Conservation (phyloP, 768 basidiomycete genomes). For the Stropharia rugosoannulata region DNA sequence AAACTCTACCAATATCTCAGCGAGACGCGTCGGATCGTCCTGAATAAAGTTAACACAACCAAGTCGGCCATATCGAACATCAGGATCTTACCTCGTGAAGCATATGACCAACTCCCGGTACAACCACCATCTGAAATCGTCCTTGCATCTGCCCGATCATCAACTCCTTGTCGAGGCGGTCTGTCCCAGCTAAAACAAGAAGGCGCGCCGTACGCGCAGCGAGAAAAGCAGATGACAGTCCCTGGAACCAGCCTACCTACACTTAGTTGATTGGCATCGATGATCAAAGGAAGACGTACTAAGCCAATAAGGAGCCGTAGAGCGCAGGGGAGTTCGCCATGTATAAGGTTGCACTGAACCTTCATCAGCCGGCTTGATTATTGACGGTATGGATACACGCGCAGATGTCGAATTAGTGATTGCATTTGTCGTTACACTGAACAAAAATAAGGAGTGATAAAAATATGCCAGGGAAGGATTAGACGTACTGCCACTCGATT, state of each 20-base stretch:
- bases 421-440: conserved; percentile 75
- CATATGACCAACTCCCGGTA: conserved; percentile 89
- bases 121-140: conserved; percentile 92
- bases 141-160: conserved; percentile 98
- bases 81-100: conserved; percentile 75
- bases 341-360: conserved; percentile 42
- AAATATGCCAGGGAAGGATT: not conserved
- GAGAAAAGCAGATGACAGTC: conserved; percentile 80
- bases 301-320: conserved; percentile 88
- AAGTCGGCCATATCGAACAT: not conserved
- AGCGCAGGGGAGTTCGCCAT: conserved; percentile 85
- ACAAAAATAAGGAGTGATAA: not conserved
- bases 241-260: conserved; percentile 82
- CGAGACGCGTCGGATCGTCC: conserved; percentile 84
- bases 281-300: conserved; percentile 45
- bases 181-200: conserved; percentile 89
- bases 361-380: conserved; percentile 51
- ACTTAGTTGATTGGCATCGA: not conserved
- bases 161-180: conserved; percentile 87
- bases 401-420: conserved; percentile 84
- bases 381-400: conserved; percentile 83
- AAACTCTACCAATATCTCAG: conserved; percentile 83
- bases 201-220: conserved; percentile 77
- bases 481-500: conserved; percentile 92
- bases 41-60: conserved; percentile 26